Base-by-base conservation (phyloP, 805 yeast genomes). In the Ascoidea tarda region DNA sequence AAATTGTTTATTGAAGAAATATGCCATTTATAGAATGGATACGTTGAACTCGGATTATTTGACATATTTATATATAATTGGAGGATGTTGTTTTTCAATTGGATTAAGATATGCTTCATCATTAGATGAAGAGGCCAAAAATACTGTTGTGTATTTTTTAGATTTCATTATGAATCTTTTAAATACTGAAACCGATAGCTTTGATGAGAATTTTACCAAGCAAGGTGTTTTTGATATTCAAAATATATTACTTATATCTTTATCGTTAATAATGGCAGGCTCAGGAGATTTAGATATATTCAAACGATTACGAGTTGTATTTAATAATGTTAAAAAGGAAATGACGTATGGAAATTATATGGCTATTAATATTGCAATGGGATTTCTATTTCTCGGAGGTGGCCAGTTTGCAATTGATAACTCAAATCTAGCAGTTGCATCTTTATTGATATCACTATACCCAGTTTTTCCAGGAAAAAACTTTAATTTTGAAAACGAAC, bases 331-430 rank as follows among this genome's bases (percentile, higher is more conserved):
- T 10, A 74, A 77, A 0, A 68, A 65, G 45, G 53, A 52, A 10
- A 62, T 71, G 48, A 71, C 72, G 6, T 88, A 77, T 63, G 93
- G 96, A 0, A 78, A 80, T 54, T 86, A 78, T 60, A 79, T 85
- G 80, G 86, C 90, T 0, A 72, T 82, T 1, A 87, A 86, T 59
- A 76, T 87, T 71, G 86, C 95, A 0, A 66, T 93, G 46, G 99
- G 99, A 1, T 80, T 91, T 59, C 69, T 91, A 52, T 90, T 91
- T 62, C 65, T 93, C 45, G 96, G 96, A 0, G 93, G 96, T 1
- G 96, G 98, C 0, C 96, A 88, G 63, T 88, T 80, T 64, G 89
- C 95, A 0, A 76, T 93, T 54, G 73, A 78, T 16, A 59, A 66
- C 6, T 77, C 84, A 3, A 75, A 78, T 52, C 70, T 84, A 60